Evolutionary conservation across 1,284 basidiomycete species (phyloP).

Genomic region (Abortiporus biennis): DNA sequence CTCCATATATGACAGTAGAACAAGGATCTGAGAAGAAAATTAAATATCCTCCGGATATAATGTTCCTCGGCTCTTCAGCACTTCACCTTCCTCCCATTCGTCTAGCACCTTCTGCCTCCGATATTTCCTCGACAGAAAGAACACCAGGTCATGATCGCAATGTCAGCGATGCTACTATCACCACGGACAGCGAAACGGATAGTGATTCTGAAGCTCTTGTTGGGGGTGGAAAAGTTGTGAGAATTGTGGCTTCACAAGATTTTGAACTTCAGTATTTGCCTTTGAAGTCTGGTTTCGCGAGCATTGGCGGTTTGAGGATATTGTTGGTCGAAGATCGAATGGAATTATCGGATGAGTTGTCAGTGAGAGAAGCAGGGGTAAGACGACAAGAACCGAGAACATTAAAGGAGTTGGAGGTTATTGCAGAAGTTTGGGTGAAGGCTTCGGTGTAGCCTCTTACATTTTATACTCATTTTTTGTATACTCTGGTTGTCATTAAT

Average conservation of each 20-base stretch:
- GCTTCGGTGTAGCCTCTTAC: constrained; percentile 13
- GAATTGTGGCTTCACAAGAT: constrained; percentile 31
- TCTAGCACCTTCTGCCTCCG: constrained; percentile 11
- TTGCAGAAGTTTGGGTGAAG: constrained; percentile 63
- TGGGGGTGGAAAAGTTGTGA: constrained; percentile 8
- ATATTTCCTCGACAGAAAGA: not conserved
- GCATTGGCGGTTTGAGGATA: constrained; percentile 59
- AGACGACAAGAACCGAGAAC: constrained; percentile 29
- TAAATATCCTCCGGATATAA: constrained; percentile 22
- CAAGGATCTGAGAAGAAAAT: constrained; percentile 7
- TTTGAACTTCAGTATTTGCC: constrained; percentile 60
- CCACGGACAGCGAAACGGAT: constrained; percentile 16
- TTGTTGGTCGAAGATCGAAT: constrained; percentile 51
- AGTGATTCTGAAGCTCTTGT: constrained; percentile 29
- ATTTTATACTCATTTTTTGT: not conserved
- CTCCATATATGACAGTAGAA: constrained; percentile 40
- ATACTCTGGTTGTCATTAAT: not conserved
- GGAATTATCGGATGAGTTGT: constrained; percentile 29
- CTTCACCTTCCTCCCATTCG: constrained; percentile 32
- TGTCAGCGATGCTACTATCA: constrained; percentile 14
- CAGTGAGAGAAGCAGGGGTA: constrained; percentile 16
- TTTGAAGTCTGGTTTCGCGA: constrained; percentile 45
- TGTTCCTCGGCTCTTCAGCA: constrained; percentile 50
- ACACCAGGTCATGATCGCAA: constrained; percentile 14
- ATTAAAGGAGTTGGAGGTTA: constrained; percentile 62